Evolutionary conservation across 2,329 filamentous ascomycete species (phyloP).

Genomic region (Aschersonia sp.): DNA sequence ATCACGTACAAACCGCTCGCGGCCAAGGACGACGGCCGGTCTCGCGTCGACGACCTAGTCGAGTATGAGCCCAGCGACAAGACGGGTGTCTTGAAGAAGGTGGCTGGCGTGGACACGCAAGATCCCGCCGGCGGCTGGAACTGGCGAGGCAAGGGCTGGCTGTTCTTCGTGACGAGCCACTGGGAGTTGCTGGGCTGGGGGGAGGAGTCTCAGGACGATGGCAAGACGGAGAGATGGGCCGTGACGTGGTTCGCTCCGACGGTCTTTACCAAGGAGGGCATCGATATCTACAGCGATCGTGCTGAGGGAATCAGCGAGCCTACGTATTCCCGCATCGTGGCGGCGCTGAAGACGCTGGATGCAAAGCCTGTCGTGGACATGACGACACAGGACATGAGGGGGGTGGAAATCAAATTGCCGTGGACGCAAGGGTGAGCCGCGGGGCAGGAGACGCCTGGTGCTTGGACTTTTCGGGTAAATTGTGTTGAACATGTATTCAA

Average conservation of each 20-base stretch:
- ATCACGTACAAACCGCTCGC: constrained; percentile 57
- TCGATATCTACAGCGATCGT: constrained; percentile 63
- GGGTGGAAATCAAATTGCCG: constrained; percentile 36
- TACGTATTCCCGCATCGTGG: constrained; percentile 41
- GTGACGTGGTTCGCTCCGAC: constrained; percentile 80
- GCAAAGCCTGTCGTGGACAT: constrained; percentile 40
- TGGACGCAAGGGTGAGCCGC: constrained; percentile 22
- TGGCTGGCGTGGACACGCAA: constrained; percentile 50
- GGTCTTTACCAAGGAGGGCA: constrained; percentile 66
- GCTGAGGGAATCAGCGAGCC: constrained; percentile 43
- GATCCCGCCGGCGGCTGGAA: constrained; percentile 36
- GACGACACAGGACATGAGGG: constrained; percentile 31
- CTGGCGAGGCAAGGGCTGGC: constrained; percentile 66
- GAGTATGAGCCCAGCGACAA: constrained; percentile 45
- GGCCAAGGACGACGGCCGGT: constrained; percentile 19
- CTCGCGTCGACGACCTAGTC: constrained; percentile 56
- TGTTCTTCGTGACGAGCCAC: constrained; percentile 57
- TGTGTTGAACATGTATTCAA: background rate
- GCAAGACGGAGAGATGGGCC: constrained; percentile 46
- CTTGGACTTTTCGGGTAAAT: background rate
- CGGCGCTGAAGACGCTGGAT: constrained; percentile 28
- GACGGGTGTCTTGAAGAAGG: constrained; percentile 36
- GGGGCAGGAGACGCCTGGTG: background rate
- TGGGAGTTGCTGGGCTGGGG: constrained; percentile 78
- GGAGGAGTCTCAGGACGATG: constrained; percentile 27